These are phyloP conservation scores for Ophiostoma quercus DNA, from an alignment of 2,329 filamentous ascomycete species.

Conservation along the genomic window DNA sequence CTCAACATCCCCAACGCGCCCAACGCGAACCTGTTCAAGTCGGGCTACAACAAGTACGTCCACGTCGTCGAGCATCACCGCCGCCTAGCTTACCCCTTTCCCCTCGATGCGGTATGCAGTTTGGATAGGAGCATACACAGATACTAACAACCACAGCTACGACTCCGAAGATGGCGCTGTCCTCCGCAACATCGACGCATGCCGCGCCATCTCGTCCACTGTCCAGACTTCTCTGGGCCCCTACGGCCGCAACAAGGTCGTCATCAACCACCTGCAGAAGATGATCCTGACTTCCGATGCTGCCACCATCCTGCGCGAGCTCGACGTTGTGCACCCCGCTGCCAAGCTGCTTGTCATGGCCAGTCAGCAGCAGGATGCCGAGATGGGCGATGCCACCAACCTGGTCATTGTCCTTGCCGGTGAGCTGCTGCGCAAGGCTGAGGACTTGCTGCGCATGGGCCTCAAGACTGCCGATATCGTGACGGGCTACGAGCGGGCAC, in stretches of 20 bases:
- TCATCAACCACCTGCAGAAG: conserved; percentile 99
- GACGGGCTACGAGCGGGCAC: conserved; percentile 90
- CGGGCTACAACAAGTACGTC: conserved; percentile 86
- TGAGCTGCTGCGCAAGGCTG: conserved; percentile 92
- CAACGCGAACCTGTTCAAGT: conserved; percentile 90
- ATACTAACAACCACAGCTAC: conserved; percentile 59
- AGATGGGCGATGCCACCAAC: conserved; percentile 99
- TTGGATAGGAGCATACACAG: neutral
- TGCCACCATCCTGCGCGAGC: conserved; percentile 91
- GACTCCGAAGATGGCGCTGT: conserved; percentile 98
- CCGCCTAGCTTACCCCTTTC: conserved; percentile 28
- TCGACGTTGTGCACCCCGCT: conserved; percentile 96
- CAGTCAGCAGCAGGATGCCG: conserved; percentile 95
- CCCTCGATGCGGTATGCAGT: conserved; percentile 1
- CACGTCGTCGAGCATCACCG: conserved; percentile 4
- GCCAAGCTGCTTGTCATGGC: conserved; percentile 98
- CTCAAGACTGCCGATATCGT: conserved; percentile 98
- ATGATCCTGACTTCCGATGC: conserved; percentile 99
- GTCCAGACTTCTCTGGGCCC: conserved; percentile 96
- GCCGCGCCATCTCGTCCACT: conserved; percentile 88
- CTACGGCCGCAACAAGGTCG: conserved; percentile 98
- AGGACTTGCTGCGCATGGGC: conserved; percentile 93
- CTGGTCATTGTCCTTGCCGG: conserved; percentile 93
- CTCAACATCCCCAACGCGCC: conserved; percentile 92
- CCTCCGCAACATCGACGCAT: conserved; percentile 97